phyloP scores from a whole-genome alignment of 176 grass and related monocot genomes.

The Lolium multiflorum region DNA sequence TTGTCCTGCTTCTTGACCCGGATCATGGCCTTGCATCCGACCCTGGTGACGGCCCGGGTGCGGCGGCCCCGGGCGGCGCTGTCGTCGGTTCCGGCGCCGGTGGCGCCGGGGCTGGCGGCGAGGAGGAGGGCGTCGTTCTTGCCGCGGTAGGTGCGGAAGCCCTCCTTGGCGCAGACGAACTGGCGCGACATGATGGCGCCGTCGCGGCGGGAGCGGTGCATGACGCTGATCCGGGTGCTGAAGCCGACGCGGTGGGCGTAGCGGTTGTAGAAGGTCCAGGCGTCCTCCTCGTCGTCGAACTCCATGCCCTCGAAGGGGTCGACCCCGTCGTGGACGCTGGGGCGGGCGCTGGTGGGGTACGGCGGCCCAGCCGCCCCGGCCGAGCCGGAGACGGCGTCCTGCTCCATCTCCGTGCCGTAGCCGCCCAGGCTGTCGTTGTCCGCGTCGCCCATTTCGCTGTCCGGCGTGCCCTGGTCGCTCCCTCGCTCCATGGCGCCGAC shows the following conservation, averaged over 20 bases:
- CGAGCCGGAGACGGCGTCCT: slow-evolving; percentile 31
- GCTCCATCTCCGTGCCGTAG: slow-evolving; percentile 57
- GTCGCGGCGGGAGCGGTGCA: slow-evolving; percentile 73
- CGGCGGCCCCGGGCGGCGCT: slow-evolving; percentile 42
- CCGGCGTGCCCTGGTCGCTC: slow-evolving; percentile 58
- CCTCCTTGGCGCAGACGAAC: slow-evolving; percentile 83
- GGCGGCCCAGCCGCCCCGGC: slow-evolving; percentile 21
- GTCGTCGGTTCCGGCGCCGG: neutral
- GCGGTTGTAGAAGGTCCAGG: slow-evolving; percentile 67
- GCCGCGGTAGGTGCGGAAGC: slow-evolving; percentile 72
- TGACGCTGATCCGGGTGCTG: slow-evolving; percentile 71
- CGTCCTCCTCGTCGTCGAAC: slow-evolving; percentile 74
- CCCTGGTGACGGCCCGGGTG: slow-evolving; percentile 69
- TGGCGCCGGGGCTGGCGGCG: neutral
- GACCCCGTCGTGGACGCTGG: slow-evolving; percentile 47
- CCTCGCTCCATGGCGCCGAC: slow-evolving; percentile 47
- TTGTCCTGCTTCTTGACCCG: slow-evolving; percentile 74
- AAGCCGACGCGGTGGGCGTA: slow-evolving; percentile 80
- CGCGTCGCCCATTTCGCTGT: slow-evolving; percentile 61
- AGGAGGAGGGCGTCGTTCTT: slow-evolving; percentile 49
- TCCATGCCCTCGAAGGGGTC: slow-evolving; percentile 81
- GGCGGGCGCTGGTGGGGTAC: slow-evolving; percentile 37
- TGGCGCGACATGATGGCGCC: slow-evolving; percentile 72
- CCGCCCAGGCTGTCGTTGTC: slow-evolving; percentile 53
- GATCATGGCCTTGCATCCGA: slow-evolving; percentile 88